Conservation (phyloP, 306 rosid species). For the Malus asiatica region DNA sequence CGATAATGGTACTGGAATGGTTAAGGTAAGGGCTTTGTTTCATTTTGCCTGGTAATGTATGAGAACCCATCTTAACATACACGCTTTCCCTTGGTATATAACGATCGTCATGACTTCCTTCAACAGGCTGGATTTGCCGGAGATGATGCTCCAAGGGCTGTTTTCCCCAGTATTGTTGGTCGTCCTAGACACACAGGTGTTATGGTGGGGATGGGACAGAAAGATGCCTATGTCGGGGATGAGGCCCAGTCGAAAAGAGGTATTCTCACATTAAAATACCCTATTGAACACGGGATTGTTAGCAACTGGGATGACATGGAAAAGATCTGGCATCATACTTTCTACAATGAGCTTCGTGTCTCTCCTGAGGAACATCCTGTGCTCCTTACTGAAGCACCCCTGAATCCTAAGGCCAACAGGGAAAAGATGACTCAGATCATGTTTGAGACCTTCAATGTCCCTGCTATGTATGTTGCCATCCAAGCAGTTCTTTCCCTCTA, state of each 20-base stretch:
- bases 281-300: slow-evolving; percentile 36
- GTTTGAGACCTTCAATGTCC: slow-evolving; percentile 40
- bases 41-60: neutral
- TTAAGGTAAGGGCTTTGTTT: slow-evolving; percentile 19
- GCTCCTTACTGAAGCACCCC: slow-evolving; percentile 37
- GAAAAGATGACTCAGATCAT: slow-evolving; percentile 41
- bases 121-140: slow-evolving; percentile 40
- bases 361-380: slow-evolving; percentile 38
- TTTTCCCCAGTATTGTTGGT: slow-evolving; percentile 40
- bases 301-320: slow-evolving; percentile 45
- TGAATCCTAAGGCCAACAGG: slow-evolving; percentile 38
- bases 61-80: neutral
- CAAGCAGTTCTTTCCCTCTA: slow-evolving; percentile 41
- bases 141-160: slow-evolving; percentile 41
- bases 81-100: neutral
- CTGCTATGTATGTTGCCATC: slow-evolving; percentile 41
- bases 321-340: slow-evolving; percentile 39
- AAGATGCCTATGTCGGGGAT: slow-evolving; percentile 40
- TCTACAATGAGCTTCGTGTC: slow-evolving; percentile 39
- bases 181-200: slow-evolving; percentile 39
- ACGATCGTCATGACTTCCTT: neutral
- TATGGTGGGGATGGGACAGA: slow-evolving; percentile 42
- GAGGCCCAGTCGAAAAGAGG: slow-evolving; percentile 43
- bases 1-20: slow-evolving; percentile 44
- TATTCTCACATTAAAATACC: slow-evolving; percentile 35